A percentile compares a stretch with the other conserved stretches of the same genome.
phyloP scores from a whole-genome alignment of 495 filamentous ascomycete species.

The Aspergillus taichungensis region DNA sequence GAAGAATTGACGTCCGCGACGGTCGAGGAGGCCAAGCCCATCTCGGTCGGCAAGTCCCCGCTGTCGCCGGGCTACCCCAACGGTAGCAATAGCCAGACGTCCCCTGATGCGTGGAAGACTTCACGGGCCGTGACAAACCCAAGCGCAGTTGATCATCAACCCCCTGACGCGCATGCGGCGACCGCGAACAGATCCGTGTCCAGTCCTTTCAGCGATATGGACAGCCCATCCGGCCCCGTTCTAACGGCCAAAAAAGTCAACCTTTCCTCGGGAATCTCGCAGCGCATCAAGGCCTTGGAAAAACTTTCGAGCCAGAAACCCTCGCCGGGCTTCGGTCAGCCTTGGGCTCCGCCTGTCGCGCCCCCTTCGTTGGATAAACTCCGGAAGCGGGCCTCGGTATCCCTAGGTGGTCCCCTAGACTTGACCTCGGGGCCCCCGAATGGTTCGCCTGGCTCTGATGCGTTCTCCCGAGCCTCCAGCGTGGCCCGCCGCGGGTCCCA shows the following conservation, averaged over 20 bases:
- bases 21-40: constrained; percentile 73
- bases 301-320: constrained; percentile 53
- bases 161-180: constrained; percentile 32
- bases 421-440: constrained; percentile 6
- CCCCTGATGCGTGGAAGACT: constrained; percentile 28
- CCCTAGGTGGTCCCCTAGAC: constrained; percentile 1
- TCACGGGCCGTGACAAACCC: constrained; percentile 48
- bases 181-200: constrained; percentile 31
- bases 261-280: constrained; percentile 79
- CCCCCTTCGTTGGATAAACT: constrained; percentile 35
- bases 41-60: constrained; percentile 78
- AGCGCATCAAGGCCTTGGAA: constrained; percentile 81
- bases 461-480: constrained; percentile 23
- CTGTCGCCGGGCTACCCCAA: constrained; percentile 55
- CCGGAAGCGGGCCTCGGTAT: constrained; percentile 33
- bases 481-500: constrained; percentile 23
- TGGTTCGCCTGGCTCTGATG: constrained; percentile 12
- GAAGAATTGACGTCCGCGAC: constrained; percentile 79
- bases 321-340: constrained; percentile 12
- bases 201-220: constrained; percentile 22
- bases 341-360: constrained; percentile 16
- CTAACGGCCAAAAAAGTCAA: constrained; percentile 64
- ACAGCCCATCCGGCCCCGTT: constrained; percentile 22
- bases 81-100: constrained; percentile 18
- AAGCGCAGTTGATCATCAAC: constrained; percentile 18